Base-by-base conservation (phyloP, 441 rosid genomes). In the Pelargonium cotyledonis region DNA sequence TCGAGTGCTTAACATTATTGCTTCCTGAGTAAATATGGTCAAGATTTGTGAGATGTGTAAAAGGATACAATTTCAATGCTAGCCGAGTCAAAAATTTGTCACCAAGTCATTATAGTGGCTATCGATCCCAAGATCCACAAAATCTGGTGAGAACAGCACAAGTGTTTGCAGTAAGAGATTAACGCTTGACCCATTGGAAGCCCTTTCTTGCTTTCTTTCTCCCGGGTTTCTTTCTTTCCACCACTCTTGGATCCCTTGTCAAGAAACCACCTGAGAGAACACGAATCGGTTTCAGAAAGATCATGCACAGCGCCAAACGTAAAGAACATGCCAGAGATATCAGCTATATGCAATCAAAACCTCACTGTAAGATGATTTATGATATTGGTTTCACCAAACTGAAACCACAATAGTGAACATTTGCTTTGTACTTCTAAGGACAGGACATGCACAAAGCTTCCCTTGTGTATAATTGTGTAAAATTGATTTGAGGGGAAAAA, bases 191-290 rank as follows among this genome's bases (percentile, higher is more conserved):
- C 97, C 95, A 91, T 78, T 89, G 95, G 81, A 86, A 94, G 83
- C 99, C 89, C 86, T 94, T 91, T 77, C 96, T 94, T 61, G 99
- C 99, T 81, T 91, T 94, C 1, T 97, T 96, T 77, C 85, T 91
- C 66, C 97, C 99, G 4, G 97, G 97, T 77, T 94, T 91, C 75
- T 94, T 94, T 85, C 99, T 89, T 84, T 94, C 99, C 68, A 94
- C 99, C 83, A 84, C 94, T 63, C 97, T 81, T 0, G 97, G 73
- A 77, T 94, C 99, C 82, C 99, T 91, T 6, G 97, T 91, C 87
- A 94, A 83, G 79, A 88, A 93, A 12, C 96, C 97, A 65, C 67
- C 98, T 93, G 88, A 40, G 21, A 79, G 70, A 51, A 73, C 35
- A 8, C 0, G 46, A 65, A 29, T 0, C 0, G 7, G 35, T 35